Evolutionary conservation across 169 alveolate genomes (phyloP), one percentile per base, ranked within the genome.

Genomic region (Eimeria necatrix): DNA sequence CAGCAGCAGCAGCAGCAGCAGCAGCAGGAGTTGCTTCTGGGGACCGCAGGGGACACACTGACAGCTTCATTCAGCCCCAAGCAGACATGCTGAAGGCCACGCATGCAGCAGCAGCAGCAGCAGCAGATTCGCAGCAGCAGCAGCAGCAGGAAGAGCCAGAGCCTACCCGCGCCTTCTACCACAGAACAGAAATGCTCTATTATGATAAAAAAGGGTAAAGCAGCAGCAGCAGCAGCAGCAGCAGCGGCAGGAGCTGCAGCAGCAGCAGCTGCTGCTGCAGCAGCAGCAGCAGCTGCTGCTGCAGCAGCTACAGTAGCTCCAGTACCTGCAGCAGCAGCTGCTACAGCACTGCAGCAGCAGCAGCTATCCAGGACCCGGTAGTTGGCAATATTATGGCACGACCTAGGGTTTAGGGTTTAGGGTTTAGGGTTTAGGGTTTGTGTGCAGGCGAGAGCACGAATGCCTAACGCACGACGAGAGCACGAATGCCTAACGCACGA

Each of bases 401-500:
- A n/a, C n/a, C n/a, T n/a, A 53, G 61, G 61, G 61, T 53, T 53
- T 53, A 53, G 61, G 60, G 84, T 73, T 73, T 73, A 32, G 84
- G 53, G 84, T 73, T 73, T 73, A 73, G 84, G 68, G 71, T 80
- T 52, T 80, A 51, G 89, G 89, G 59, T 51, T 49, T 80, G 89
- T 9, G 32, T 4, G 4, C 49, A 22, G 89, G 71, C 51, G 41
- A 12, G 9, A 61, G 56, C 76, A 16, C n/a, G n/a, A n/a, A n/a
- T n/a, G n/a, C n/a, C n/a, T n/a, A n/a, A n/a, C n/a, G n/a, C n/a
- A n/a, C n/a, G n/a, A n/a, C 88, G 89, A 48, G 94, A 74, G 61
- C 94, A 74, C 81, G 94, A 90, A 48, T 70, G 71, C 9, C 49
- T 90, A 53, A 90, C 89, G 51, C 71, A 81, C 60, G 94, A 74